Evolutionary conservation across 73 alveolate species (phyloP).

Genomic region (Uronychia setigera): DNA sequence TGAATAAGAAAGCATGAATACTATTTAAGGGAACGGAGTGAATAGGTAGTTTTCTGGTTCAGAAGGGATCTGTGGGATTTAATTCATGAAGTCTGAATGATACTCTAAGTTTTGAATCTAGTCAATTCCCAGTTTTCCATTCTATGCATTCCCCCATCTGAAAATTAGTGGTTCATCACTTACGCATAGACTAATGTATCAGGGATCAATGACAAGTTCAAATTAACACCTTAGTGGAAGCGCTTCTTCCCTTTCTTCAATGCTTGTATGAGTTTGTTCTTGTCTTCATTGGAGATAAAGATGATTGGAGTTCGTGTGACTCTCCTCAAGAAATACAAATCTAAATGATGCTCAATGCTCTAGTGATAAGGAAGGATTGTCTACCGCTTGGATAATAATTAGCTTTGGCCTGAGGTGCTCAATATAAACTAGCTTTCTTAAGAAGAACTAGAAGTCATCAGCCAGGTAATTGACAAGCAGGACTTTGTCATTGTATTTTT

Average conservation of each 20-base stretch:
- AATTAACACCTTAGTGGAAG: not conserved
- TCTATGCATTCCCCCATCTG: not conserved
- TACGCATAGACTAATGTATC: not conserved
- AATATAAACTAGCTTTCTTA: not conserved
- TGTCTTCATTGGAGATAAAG: not conserved
- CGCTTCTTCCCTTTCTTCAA: conserved; percentile 1
- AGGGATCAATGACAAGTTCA: not conserved
- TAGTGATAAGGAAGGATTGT: not conserved
- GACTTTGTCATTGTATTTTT: not conserved
- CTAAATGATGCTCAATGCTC: not conserved
- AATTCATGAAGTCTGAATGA: not conserved
- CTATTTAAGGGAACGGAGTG: not conserved
- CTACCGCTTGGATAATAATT: not conserved
- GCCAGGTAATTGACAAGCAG: not conserved
- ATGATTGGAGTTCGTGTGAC: not conserved
- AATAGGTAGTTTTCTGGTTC: not conserved
- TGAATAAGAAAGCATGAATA: too few relatives aligned
- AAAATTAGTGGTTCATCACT: not conserved
- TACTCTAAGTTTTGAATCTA: not conserved
- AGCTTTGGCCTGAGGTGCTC: not conserved
- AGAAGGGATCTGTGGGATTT: not conserved
- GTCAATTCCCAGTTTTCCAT: not conserved
- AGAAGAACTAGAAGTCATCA: not conserved
- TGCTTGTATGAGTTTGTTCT: not conserved
- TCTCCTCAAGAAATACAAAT: not conserved